Evolutionary conservation across 257 asterid genomes (phyloP).

Genomic region (Solanum appendiculatum): DNA sequence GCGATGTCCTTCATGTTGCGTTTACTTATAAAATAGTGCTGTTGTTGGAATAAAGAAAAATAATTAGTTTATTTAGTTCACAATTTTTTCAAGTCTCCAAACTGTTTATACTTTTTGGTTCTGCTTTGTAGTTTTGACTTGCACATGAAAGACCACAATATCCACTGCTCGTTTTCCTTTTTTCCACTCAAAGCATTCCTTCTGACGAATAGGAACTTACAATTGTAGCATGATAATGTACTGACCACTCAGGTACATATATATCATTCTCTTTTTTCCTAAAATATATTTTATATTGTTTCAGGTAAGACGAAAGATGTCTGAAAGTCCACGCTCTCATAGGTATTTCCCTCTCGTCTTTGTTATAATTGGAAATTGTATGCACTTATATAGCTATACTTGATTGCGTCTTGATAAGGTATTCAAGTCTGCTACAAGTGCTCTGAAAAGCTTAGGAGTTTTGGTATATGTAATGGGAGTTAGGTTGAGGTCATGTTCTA

Average conservation of each 20-base stretch:
- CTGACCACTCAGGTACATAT: background rate
- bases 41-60: background rate
- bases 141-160: background rate
- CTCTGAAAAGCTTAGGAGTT: background rate
- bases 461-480: background rate
- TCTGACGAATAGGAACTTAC: background rate
- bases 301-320: constrained; percentile 80
- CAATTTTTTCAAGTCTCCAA: background rate
- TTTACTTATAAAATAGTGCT: background rate
- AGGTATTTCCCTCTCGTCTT: constrained; percentile 36
- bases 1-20: background rate
- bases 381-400: background rate
- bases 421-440: background rate
- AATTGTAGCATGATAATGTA: background rate
- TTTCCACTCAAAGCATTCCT: background rate
- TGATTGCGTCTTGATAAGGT: background rate
- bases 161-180: background rate
- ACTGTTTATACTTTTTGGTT: background rate
- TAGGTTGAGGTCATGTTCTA: background rate
- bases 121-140: background rate
- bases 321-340: constrained; percentile 70
- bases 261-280: background rate
- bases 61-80: background rate
- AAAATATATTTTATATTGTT: constrained; percentile 3
- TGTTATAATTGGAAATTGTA: background rate